Evolutionary conservation across 2,329 filamentous ascomycete genomes (phyloP), one percentile per base, ranked within the genome.

Genomic region (Fusarium sp.): DNA sequence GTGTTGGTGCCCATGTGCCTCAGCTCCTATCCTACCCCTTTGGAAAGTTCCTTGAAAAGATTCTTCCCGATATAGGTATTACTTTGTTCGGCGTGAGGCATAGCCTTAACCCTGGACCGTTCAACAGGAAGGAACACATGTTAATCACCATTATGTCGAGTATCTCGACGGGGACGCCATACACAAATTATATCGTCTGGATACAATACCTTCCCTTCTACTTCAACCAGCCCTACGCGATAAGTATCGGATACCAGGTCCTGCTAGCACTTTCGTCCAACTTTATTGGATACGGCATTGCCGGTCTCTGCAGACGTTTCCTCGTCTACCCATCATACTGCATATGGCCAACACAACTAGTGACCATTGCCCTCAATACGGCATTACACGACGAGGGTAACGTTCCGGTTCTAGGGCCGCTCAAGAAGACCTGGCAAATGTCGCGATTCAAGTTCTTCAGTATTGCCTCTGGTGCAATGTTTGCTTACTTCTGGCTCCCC

Each of bases 101-200:
- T 70, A 82, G 80, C 7, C 79, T 88, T 7, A 88, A 88, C 67
- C 85, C 87, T 0, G 86, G 86, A 0, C 82, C 82, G 1, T 89
- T 90, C 70, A 86, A 83, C 53, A 84, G 84, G 69, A 90, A 90
- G 76, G 87, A 90, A 72, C 87, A 90, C 74, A 87, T 87, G 81
- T 76, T 90, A 33, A 85, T 89, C 63, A 85, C 85, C 50, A 86
- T 88, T 73, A 88, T 88, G 85, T 86, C 90, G 50, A 90, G 90
- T 34, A 85, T 88, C 63, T 82, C 84, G 31, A 82, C 79, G 70
- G 79, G 79, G 24, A 73, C 80, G 15, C 84, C 85, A 0, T 86
- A 86, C 69, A 85, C 84, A 1, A 77, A 82, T 72, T 82, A 83
- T 63, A 83, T 86, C 48, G 80, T 85, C 46, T 86, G 83, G 83